Evolutionary conservation across 768 basidiomycete genomes (phyloP), one percentile per base, ranked within the genome.

Genomic region (Suillus subalutaceus): DNA sequence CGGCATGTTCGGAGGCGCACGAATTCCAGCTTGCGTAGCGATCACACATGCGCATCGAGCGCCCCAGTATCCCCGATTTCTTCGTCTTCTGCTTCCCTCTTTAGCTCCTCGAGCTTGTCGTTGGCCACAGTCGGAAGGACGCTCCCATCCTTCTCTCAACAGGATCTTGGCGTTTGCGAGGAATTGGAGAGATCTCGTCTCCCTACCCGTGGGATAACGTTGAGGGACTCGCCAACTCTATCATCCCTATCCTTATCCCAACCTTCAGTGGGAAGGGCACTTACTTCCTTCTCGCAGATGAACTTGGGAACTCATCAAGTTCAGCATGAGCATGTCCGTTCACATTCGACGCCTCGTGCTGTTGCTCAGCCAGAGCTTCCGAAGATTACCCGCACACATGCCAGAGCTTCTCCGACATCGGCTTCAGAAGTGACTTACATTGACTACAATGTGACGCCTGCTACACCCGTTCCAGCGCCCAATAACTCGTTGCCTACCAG

Each of bases 1-100:
- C 75, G 76, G 37, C 76, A 75, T 60, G 69, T 78, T n/a, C 76
- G 76, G 67, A 75, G 77, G 18, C 72, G 73, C 48, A 77, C 76
- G 18, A 73, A 70, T n/a, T 77, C 75, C 20, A 77, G 74, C 41
- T 12, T 60, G 26, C 75, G 75, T 58, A 73, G 72, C 32, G 52
- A 74, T 63, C 75, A 77, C 55, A 71, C 67, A 63, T 65, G 69
- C 43, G 23, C 73, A 12, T 76, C 75, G 61, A 78, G 76, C 30
- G 77, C 77, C 38, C 76, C 76, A 0, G 77, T 75, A 30, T 77
- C 76, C 37, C 76, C 76, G 23, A 70, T 74, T 20, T 77, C 75
- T 20, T 66, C 66, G 2, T 52, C 75, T 41, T 77, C 76, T 18
- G 69, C 71, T 0, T 65, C 75, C 9, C 76, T 75, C 10, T 77